phyloP scores from a whole-genome alignment of 805 yeast species.

The Maudiozyma pseudohumilis region DNA sequence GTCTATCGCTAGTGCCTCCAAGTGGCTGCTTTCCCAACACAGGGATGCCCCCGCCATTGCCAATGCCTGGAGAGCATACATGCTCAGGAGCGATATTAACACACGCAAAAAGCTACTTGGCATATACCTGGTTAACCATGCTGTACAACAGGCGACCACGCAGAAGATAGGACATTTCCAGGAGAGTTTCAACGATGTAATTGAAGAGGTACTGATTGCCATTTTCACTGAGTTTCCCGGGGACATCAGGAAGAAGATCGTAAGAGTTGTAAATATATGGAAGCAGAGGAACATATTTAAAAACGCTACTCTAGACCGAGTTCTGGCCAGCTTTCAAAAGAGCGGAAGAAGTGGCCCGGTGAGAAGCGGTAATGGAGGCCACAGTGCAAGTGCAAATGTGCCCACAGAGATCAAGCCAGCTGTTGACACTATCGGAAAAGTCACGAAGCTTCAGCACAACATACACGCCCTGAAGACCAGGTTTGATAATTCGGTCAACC shows the following conservation, averaged over 20 bases:
- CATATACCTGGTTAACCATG: constrained; percentile 27
- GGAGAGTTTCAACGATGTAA: constrained; percentile 19
- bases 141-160: constrained; percentile 27
- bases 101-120: constrained; percentile 25
- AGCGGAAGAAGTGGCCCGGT: constrained; percentile 3
- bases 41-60: constrained; percentile 21
- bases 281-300: constrained; percentile 46
- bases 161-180: constrained; percentile 25
- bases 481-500: constrained; percentile 21
- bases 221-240: constrained; percentile 31
- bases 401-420: constrained; percentile 30
- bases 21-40: constrained; percentile 26
- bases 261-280: constrained; percentile 58
- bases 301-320: constrained; percentile 12
- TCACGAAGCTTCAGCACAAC: constrained; percentile 17
- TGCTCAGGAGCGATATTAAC: constrained; percentile 16
- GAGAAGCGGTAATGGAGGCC: constrained; percentile 3
- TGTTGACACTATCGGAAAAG: constrained; percentile 16
- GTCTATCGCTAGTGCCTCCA: constrained; percentile 25
- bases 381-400: constrained; percentile 14
- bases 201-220: constrained; percentile 28
- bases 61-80: constrained; percentile 20
- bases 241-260: constrained; percentile 42
- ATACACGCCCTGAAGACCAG: constrained; percentile 19
- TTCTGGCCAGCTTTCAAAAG: constrained; percentile 5